These are phyloP conservation scores for Ploettnerulaceae sp. DNA, from an alignment of 2,329 filamentous ascomycete genomes.

Conservation along the genomic window DNA sequence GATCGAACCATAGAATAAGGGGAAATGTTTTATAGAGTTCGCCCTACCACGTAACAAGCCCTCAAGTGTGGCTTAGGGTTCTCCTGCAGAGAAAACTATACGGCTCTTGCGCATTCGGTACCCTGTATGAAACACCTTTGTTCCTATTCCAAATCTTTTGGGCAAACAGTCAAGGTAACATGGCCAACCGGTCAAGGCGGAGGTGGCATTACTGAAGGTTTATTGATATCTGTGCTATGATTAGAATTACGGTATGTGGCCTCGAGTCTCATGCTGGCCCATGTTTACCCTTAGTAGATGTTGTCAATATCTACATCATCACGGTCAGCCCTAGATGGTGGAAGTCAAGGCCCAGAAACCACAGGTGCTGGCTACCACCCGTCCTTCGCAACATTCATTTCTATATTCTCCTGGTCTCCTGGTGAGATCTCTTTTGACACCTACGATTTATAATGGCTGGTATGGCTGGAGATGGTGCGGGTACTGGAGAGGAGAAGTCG, in stretches of 20 bases:
- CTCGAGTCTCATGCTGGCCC: background rate
- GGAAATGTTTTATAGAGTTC: background rate
- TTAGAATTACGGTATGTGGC: background rate
- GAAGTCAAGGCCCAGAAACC: background rate
- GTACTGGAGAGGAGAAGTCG: slow-evolving; percentile 12
- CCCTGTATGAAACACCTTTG: background rate
- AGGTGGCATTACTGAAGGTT: background rate
- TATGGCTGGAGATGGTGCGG: background rate
- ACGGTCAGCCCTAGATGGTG: background rate
- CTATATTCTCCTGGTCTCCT: background rate
- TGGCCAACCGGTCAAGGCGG: background rate
- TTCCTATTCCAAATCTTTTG: no score
- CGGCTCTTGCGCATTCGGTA: background rate
- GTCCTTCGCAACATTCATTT: background rate
- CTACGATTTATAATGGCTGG: slow-evolving; percentile 6
- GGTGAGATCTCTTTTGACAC: slow-evolving; percentile 7
- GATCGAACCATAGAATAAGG: background rate
- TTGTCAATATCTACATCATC: background rate
- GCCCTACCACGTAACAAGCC: slow-evolving; percentile 1
- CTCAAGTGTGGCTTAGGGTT: background rate
- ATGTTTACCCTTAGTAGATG: background rate
- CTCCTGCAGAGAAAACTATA: background rate
- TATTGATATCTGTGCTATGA: background rate
- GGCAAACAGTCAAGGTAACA: background rate
- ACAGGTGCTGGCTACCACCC: background rate